A percentile compares a stretch with the other conserved stretches of the same genome.
Conservation (phyloP, 2,329 filamentous ascomycete genomes). For the Aureobasidium musti region DNA sequence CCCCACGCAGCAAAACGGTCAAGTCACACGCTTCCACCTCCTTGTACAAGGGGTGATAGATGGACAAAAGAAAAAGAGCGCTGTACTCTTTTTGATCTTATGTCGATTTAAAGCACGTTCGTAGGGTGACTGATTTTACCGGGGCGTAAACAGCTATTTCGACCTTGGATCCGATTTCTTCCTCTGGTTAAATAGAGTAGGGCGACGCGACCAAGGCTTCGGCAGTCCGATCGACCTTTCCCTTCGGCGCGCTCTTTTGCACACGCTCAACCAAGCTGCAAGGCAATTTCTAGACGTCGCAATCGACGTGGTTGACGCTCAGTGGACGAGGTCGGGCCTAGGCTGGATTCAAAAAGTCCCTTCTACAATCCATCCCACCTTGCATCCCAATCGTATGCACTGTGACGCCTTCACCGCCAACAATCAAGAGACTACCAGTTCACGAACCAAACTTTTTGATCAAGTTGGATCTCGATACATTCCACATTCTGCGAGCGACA, state of each 20-base stretch:
- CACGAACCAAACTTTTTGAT: conserved; percentile 11
- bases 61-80: background rate
- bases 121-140: conserved; percentile 4
- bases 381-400: background rate
- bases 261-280: conserved; percentile 19
- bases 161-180: conserved; percentile 15
- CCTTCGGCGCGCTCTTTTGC: background rate
- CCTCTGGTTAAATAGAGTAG: conserved; percentile 20
- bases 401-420: conserved; percentile 25
- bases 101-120: background rate
- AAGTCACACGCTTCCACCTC: conserved; percentile 23
- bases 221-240: conserved; percentile 8
- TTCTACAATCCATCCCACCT: conserved; percentile 20
- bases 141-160: background rate
- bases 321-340: background rate
- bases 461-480: conserved; percentile 16
- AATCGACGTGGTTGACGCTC: conserved; percentile 15
- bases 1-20: background rate
- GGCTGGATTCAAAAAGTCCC: background rate
- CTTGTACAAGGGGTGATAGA: conserved; percentile 16
- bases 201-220: conserved; percentile 1
- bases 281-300: conserved; percentile 13
- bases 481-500: conserved; percentile 1
- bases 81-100: background rate
- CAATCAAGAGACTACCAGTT: background rate